Base-by-base conservation (phyloP, 2,329 filamentous ascomycete genomes). In the Pseudopyricularia cyperi region DNA sequence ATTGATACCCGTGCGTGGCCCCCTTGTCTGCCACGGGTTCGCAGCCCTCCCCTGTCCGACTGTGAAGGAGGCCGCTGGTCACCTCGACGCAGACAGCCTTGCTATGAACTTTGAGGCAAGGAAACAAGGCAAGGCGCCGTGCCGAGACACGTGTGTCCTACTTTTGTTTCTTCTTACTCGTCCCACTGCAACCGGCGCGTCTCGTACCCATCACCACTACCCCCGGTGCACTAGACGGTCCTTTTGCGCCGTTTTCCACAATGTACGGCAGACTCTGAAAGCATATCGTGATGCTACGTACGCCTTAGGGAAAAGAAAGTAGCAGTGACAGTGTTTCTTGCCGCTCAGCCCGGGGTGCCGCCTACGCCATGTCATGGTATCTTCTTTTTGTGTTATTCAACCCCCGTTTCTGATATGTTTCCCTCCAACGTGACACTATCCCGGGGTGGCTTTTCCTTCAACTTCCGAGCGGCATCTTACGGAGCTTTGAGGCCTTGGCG, bases 381-480 rank as follows among this genome's bases (percentile, higher is more conserved):
- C 22, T 24, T n/a, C n/a, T n/a, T n/a, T 44, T 48, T 57, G 62
- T 66, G 65, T 65, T 64, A 63, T 53, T 63, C 60, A 56, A 30
- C 28, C 28, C 50, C 52, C 55, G 57, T 56, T 62, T 60, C 61
- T 57, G 28, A 30, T 30, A 30, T 30, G 28, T 30, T 5, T 30
- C 58, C 60, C 57, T 54, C 56, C 52, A 56, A 54, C 62, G 65
- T 70, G 67, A 68, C 58, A 63, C 28, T 30, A 30, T 9, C 28
- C 58, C 63, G 67, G 68, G 68, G 69, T 65, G 61, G 56, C 55
- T 62, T 60, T 65, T 60, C 57, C 52, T 62, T 60, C 58, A 58
- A 57, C 60, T 68, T 68, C 68, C 68, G 66, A 65, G 61, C 59
- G 56, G 53, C 58, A 53, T 59, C 54, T 59, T 62, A 60, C 60